Conservation (phyloP, 192 early-diverging fungal genomes). For the Backusella sp. region DNA sequence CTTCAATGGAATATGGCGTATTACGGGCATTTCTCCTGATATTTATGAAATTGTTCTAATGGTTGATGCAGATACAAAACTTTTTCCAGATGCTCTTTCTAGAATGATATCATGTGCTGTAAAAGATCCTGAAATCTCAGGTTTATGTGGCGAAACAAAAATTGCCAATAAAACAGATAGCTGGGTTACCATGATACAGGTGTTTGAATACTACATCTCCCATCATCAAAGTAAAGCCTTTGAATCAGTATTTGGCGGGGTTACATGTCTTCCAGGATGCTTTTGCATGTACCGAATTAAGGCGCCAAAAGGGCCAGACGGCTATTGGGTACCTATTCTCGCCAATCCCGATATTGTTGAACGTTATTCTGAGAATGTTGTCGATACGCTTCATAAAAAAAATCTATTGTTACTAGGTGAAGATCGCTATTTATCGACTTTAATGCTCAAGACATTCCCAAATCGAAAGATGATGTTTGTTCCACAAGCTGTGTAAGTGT, state of each 20-base stretch:
- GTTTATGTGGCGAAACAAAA: constrained; percentile 80
- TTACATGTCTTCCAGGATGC: constrained; percentile 82
- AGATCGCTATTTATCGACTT: constrained; percentile 72
- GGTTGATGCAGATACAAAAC: constrained; percentile 84
- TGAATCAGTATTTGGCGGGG: constrained; percentile 82
- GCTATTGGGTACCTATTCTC: constrained; percentile 76
- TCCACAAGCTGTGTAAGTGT: constrained; percentile 60
- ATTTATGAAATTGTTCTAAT: constrained; percentile 77
- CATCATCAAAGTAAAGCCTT: constrained; percentile 83
- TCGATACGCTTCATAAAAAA: constrained; percentile 76
- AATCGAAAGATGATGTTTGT: constrained; percentile 71
- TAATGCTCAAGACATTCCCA: constrained; percentile 75
- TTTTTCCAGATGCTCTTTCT: constrained; percentile 69
- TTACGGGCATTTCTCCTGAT: constrained; percentile 70
- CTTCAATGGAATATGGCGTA: constrained; percentile 71
- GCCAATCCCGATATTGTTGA: constrained; percentile 84
- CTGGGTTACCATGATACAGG: constrained; percentile 81
- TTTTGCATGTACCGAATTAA: constrained; percentile 89
- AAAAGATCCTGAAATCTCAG: constrained; percentile 69
- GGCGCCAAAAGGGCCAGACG: constrained; percentile 74
- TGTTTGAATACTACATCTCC: constrained; percentile 85
- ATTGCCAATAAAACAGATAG: constrained; percentile 79
- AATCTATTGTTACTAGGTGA: constrained; percentile 74
- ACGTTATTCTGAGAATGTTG: constrained; percentile 81
- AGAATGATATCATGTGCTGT: constrained; percentile 70